phyloP scores from a whole-genome alignment of 495 filamentous ascomycete genomes.

The Aspergillus heteromorphus region DNA sequence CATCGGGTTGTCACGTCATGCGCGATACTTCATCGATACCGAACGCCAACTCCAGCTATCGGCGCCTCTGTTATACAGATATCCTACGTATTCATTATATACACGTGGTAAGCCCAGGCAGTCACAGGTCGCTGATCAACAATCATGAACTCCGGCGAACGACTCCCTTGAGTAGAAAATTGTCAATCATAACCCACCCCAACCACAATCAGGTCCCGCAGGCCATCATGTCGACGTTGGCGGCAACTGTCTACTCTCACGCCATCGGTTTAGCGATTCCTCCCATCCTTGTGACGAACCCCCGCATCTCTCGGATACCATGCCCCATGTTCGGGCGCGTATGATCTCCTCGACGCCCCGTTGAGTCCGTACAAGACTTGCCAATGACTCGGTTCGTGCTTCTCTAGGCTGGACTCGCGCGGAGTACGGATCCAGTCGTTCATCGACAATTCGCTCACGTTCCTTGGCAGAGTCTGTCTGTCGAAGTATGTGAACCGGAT shows the following conservation, averaged over 20 bases:
- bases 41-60: neutral
- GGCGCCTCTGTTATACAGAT: neutral
- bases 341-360: conserved; percentile 83
- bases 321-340: conserved; percentile 71
- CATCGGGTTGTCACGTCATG: neutral
- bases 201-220: neutral
- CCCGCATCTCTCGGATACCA: conserved; percentile 76
- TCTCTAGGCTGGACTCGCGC: conserved; percentile 79
- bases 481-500: conserved; percentile 69
- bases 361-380: conserved; percentile 74
- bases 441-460: conserved; percentile 74
- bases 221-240: neutral
- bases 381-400: conserved; percentile 76
- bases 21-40: neutral
- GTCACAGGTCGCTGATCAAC: neutral
- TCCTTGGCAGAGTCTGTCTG: conserved; percentile 65
- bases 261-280: conserved; percentile 58
- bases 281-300: conserved; percentile 53
- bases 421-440: conserved; percentile 89
- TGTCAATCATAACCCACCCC: neutral
- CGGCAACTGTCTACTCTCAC: conserved; percentile 28
- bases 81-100: neutral
- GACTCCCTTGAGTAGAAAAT: neutral
- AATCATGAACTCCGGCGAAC: neutral
- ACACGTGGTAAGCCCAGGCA: neutral